Conservation (phyloP, 768 basidiomycete species). For the Russula sp. region DNA sequence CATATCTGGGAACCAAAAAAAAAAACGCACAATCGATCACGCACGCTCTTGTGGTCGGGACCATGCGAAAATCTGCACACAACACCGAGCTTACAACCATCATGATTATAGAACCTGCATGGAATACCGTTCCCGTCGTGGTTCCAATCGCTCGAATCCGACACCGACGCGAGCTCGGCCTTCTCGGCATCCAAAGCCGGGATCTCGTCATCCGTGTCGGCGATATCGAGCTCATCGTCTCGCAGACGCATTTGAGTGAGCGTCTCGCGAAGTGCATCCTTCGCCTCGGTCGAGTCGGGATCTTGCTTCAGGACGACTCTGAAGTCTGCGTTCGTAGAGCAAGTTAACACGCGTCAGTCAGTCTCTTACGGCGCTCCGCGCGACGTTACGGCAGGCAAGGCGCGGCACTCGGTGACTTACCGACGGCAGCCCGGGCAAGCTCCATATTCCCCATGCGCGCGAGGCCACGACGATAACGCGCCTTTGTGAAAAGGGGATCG, state of each 20-base stretch:
- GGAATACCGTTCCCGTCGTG: conserved; percentile 46
- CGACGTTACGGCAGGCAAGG: background rate
- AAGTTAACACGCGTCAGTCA: background rate
- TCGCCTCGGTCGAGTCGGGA: conserved; percentile 23
- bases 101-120: conserved; percentile 52
- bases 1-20: background rate
- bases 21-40: conserved; percentile 44
- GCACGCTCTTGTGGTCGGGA: conserved; percentile 46
- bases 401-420: conserved; percentile 13
- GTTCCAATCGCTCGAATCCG: conserved; percentile 48
- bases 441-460: conserved; percentile 29
- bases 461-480: conserved; percentile 30
- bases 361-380: background rate
- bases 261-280: conserved; percentile 21
- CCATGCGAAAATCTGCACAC: conserved; percentile 45
- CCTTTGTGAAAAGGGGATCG: conserved; percentile 30
- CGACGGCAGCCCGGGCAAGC: conserved; percentile 22
- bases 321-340: conserved; percentile 27
- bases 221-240: conserved; percentile 1
- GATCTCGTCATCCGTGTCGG: conserved; percentile 16
- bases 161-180: conserved; percentile 35
- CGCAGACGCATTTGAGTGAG: background rate
- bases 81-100: conserved; percentile 38
- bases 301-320: conserved; percentile 25
- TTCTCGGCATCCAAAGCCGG: conserved; percentile 27